phyloP scores from a whole-genome alignment of 2,329 filamentous ascomycete species.

The Botrytis squamosa region DNA sequence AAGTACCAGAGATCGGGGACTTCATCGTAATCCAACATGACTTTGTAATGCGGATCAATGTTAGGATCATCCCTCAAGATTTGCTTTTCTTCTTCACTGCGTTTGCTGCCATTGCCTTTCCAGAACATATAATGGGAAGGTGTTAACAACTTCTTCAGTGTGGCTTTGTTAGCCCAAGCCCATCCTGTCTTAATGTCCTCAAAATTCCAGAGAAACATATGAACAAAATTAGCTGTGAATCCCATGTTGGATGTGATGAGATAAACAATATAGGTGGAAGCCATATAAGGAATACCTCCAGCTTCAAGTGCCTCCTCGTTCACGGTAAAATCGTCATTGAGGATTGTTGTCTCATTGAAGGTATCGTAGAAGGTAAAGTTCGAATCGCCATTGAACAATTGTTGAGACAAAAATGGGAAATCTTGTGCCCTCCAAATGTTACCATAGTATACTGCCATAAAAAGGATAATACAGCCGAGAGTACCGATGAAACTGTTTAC shows the following conservation, averaged over 20 bases:
- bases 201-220: conserved; percentile 45
- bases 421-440: conserved; percentile 44
- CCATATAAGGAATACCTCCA: conserved; percentile 45
- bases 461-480: conserved; percentile 38
- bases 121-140: conserved; percentile 35
- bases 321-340: conserved; percentile 44
- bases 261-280: conserved; percentile 43
- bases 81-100: conserved; percentile 25
- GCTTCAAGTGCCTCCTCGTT: conserved; percentile 39
- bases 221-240: conserved; percentile 47
- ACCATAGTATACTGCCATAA: conserved; percentile 44
- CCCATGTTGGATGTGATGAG: conserved; percentile 48
- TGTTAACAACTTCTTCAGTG: conserved; percentile 24
- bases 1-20: conserved; percentile 61
- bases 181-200: conserved; percentile 43
- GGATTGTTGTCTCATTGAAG: conserved; percentile 47
- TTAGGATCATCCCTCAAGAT: conserved; percentile 24
- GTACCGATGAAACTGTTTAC: conserved; percentile 40
- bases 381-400: conserved; percentile 42
- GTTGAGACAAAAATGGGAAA: conserved; percentile 47
- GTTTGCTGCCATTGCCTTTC: conserved; percentile 20
- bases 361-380: conserved; percentile 41
- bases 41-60: conserved; percentile 45
- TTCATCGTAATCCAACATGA: conserved; percentile 50
- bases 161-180: conserved; percentile 28